Evolutionary conservation across 805 yeast genomes (phyloP).

Genomic region (Metschnikowia cerradonensis): DNA sequence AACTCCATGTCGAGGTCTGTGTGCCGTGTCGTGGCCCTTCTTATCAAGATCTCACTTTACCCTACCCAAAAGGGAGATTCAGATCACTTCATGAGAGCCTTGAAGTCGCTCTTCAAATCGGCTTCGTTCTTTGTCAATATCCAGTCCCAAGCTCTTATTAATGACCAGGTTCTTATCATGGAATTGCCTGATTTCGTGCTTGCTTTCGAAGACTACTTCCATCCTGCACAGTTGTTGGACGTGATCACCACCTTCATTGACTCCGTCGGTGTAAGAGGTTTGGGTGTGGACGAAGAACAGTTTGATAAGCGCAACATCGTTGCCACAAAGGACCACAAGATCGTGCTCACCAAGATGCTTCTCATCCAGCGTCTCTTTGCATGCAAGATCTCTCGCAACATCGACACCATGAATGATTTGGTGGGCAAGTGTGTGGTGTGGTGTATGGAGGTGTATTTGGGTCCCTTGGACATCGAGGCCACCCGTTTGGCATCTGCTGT

Average conservation of each 20-base stretch:
- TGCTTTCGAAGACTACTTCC: constrained; percentile 37
- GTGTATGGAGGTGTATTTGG: constrained; percentile 54
- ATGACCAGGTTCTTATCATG: constrained; percentile 61
- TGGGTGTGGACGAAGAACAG: constrained; percentile 41
- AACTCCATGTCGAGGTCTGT: constrained; percentile 58
- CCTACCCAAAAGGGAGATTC: constrained; percentile 19
- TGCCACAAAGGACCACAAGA: constrained; percentile 50
- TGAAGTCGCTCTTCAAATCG: constrained; percentile 36
- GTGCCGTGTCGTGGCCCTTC: constrained; percentile 53
- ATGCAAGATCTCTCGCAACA: constrained; percentile 30
- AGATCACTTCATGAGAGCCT: constrained; percentile 27
- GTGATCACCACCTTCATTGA: constrained; percentile 46
- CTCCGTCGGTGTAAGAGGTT: constrained; percentile 54
- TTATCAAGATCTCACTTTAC: constrained; percentile 40
- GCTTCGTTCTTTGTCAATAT: constrained; percentile 44
- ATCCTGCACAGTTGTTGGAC: constrained; percentile 37
- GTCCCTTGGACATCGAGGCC: constrained; percentile 53
- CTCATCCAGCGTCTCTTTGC: constrained; percentile 54
- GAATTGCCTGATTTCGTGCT: constrained; percentile 58
- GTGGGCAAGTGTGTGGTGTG: constrained; percentile 47
- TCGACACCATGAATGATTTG: constrained; percentile 28
- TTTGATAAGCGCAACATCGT: constrained; percentile 17
- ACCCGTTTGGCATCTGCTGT: constrained; percentile 61
- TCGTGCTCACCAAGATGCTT: constrained; percentile 55
- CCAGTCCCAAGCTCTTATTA: constrained; percentile 43